Base-by-base conservation (phyloP, 495 filamentous ascomycete species). In the Elasticomyces elasticus region DNA sequence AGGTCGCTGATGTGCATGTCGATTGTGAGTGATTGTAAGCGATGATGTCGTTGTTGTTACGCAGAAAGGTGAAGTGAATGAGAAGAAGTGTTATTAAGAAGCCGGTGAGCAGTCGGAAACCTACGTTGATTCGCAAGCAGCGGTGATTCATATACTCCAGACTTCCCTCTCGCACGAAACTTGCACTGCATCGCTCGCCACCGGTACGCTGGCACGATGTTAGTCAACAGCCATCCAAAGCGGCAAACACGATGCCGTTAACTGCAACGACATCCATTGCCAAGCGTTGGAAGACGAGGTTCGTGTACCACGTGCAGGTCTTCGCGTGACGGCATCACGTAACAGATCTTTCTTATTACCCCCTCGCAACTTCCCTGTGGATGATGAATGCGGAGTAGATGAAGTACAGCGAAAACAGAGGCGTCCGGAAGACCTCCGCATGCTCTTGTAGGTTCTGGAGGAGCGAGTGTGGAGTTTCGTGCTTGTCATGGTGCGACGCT, bases 1-100 rank as follows among this genome's bases (percentile, higher is more conserved):
- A 79, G 68, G 50, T 67, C 65, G 64, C 71, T 68, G 57, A 79
- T 71, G 47, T 60, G 56, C 68, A 71, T 71, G 3, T 40, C 35
- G 35, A 3, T 4, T 12, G 19, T 13, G 35, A 15, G 13, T 15
- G 19, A 13, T 12, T 40, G 13, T 5, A 40, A 17, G 15, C 35
- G 35, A n/a, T 17, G 19, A 40, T 40, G 35, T 40, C 12, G 13
- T 40, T 40, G 35, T 5, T 40, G 35, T 5, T 13, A 5, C 13
- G 35, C 35, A 40, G 13, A 5, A 17, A 40, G 3, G 19, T 40
- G 35, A 13, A 5, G 15, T 4, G 15, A 17, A 40, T n/a, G 35
- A 12, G 19, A 40, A 40, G 35, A 17, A 5, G 3, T 5, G 35
- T n/a, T 5, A 15, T 23, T 27, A n/a, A n/a, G n/a, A n/a, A n/a